These are phyloP conservation scores for Isatis tinctoria DNA, from an alignment of 345 rosid species.

Conservation along the genomic window DNA sequence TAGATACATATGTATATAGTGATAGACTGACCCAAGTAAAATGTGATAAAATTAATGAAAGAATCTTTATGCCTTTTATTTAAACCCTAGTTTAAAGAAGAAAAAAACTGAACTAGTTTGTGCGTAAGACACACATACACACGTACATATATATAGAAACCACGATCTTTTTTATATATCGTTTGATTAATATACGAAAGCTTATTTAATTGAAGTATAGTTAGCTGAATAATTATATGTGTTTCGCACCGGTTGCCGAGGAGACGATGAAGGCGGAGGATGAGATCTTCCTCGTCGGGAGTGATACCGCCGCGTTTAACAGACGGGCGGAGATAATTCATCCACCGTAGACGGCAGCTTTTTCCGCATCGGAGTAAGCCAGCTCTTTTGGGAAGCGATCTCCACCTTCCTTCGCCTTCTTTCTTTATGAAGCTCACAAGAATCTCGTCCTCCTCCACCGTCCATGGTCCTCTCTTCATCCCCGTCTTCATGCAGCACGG, in stretches of 20 bases:
- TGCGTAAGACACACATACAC: not conserved
- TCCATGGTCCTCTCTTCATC: slow-evolving; percentile 89
- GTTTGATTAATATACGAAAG: not conserved
- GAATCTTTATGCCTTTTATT: not conserved
- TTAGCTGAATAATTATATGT: not conserved
- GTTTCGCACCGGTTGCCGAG: slow-evolving; percentile 52
- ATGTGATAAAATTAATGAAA: not conserved
- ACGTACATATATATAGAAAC: not conserved
- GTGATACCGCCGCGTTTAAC: slow-evolving; percentile 74
- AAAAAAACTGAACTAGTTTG: not conserved
- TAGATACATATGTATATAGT: not conserved
- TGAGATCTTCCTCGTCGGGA: slow-evolving; percentile 89
- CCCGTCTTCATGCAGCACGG: slow-evolving; percentile 72
- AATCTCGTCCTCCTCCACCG: slow-evolving; percentile 73
- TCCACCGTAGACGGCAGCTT: slow-evolving; percentile 94
- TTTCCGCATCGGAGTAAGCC: slow-evolving; percentile 86
- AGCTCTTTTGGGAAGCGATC: slow-evolving; percentile 73
- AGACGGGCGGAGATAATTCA: slow-evolving; percentile 85
- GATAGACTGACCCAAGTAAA: not conserved
- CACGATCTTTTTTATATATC: not conserved
- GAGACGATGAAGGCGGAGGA: slow-evolving; percentile 86
- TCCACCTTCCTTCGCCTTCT: slow-evolving; percentile 88
- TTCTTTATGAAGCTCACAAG: slow-evolving; percentile 51
- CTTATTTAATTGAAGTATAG: not conserved
- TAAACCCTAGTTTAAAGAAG: not conserved